Evolutionary conservation across 345 rosid genomes (phyloP), one percentile per base, ranked within the genome.

Genomic region (Salix suchowensis): DNA sequence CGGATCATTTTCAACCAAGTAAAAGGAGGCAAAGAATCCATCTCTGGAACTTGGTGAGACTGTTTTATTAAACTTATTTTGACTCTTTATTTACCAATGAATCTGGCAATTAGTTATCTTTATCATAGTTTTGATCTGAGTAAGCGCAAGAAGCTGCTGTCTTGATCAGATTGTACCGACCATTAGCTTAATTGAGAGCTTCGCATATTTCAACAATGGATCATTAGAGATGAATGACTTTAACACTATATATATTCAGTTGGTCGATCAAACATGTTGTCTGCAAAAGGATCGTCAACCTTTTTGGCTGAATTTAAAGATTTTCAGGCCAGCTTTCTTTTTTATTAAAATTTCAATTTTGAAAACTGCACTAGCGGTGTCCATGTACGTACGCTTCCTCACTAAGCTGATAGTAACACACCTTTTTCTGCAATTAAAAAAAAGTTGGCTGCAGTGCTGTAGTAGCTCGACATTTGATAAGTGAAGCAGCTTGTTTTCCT

Each of bases 401-500:
- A 23, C 54, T 67, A 70, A 77, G 69, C 44, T 73, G 61, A 46
- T 69, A 68, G 55, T 40, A 40, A n/a, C 60, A 68, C 24, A 77
- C 39, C n/a, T 82, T 60, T 66, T 28, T 32, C 37, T 71, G 15
- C 34, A 8, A 16, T 21, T 36, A 64, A 23, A n/a, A 9, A 26
- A 32, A 34, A 34, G n/a, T 46, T 4, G 21, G 46, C 73, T 36
- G 61, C 34, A 11, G 18, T 11, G 12, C 36, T 24, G 69, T 65
- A 34, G 74, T 78, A 52, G 30, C 65, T 66, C 39, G 54, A 69
- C 64, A 23, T 74, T 67, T 76, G 61, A 50, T 68, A 19, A 10
- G 24, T 26, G 58, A 13, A 19, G 23, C 18, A 16, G 28, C 70
- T 48, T 10, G 5, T 9, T 60, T 18, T 44, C 18, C 62, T 24